Percentiles rank a stretch among this genome's conserved stretches.
Evolutionary conservation across 768 basidiomycete species (phyloP).

Genomic region (Tulasnella sp.): DNA sequence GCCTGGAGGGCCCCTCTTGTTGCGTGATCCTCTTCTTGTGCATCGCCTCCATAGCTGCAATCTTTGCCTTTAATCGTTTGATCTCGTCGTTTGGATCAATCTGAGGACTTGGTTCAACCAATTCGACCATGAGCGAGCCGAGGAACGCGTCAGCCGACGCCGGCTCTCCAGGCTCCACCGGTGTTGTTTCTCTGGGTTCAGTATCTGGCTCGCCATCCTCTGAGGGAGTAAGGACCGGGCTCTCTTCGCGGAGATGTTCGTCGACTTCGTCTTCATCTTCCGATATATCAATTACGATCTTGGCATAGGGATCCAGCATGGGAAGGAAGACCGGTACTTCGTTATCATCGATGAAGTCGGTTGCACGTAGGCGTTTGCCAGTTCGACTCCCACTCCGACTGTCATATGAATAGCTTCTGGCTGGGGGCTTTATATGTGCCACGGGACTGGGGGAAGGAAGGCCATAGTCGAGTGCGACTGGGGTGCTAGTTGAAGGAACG

Average conservation of each 20-base stretch:
- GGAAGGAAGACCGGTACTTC: background rate
- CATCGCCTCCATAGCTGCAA: constrained; percentile 9
- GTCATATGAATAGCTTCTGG: background rate
- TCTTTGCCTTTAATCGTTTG: background rate
- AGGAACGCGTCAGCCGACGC: constrained; percentile 12
- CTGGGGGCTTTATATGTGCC: background rate
- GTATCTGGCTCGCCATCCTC: background rate
- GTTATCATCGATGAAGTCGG: constrained; percentile 16
- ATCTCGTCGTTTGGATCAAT: constrained; percentile 2
- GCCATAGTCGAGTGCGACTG: background rate
- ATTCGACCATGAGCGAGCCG: constrained; percentile 4
- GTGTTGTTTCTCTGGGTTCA: background rate
- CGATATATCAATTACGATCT: constrained; percentile 12
- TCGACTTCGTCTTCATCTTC: constrained; percentile 15
- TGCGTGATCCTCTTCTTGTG: background rate
- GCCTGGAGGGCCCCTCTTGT: background rate
- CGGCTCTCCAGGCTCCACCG: background rate
- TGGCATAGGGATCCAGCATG: background rate
- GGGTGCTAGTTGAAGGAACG: background rate
- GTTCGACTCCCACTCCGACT: background rate
- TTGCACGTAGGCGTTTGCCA: constrained; percentile 12
- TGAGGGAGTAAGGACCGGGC: background rate
- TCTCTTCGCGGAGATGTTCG: background rate
- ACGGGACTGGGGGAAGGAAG: background rate
- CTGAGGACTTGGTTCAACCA: background rate